phyloP scores from a whole-genome alignment of 768 basidiomycete species.

The Termitomyces sp. region DNA sequence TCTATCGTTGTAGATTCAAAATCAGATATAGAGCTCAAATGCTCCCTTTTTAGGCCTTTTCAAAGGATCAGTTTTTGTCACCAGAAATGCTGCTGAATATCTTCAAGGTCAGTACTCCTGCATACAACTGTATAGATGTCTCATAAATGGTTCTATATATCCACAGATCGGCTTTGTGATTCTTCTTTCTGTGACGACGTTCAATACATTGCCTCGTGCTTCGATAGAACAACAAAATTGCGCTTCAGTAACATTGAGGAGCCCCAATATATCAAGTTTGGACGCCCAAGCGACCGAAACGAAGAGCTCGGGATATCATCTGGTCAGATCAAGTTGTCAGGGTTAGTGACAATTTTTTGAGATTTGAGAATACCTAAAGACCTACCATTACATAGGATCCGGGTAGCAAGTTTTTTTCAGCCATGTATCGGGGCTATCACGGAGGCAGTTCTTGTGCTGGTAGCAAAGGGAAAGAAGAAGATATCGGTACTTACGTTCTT shows the following conservation, averaged over 20 bases:
- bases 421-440: conserved; percentile 17
- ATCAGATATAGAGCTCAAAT: neutral
- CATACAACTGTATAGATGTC: neutral
- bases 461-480: neutral
- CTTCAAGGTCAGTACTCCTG: conserved; percentile 27
- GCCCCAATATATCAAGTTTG: conserved; percentile 45
- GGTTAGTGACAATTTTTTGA: conserved; percentile 19
- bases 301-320: conserved; percentile 33
- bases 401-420: conserved; percentile 15
- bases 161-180: conserved; percentile 32
- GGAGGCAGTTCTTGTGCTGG: conserved; percentile 3
- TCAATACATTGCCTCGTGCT: conserved; percentile 34
- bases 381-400: conserved; percentile 1
- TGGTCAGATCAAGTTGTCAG: conserved; percentile 41
- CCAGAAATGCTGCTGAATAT: conserved; percentile 27
- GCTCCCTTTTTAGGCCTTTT: conserved; percentile 27
- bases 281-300: conserved; percentile 37
- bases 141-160: neutral
- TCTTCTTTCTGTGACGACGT: conserved; percentile 39
- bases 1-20: neutral
- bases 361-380: too few relatives aligned
- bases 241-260: conserved; percentile 36
- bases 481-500: conserved; percentile 14
- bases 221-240: conserved; percentile 46
- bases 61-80: conserved; percentile 41